Base-by-base conservation (phyloP, 179 eudicot genomes). In the Patellifolia procumbens region DNA sequence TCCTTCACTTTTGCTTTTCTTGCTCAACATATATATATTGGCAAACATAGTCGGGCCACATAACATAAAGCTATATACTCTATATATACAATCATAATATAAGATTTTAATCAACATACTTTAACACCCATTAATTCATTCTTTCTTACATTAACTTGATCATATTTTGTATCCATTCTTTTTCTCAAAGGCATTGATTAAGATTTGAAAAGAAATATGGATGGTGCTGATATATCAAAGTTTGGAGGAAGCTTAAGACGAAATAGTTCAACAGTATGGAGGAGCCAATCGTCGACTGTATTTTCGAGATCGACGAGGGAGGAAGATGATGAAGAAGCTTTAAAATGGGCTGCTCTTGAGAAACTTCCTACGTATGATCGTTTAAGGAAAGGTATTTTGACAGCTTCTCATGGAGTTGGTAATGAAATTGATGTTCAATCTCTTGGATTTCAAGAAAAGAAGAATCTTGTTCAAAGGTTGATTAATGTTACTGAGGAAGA, bases 261-360 rank as follows among this genome's bases (percentile, higher is more conserved):
- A 8, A 74, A 59, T 52, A 46, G 79, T 11, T 80, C 83, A 43
- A 34, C 79, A 29, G 31, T 74, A 32, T 83, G 83, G 86, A 77
- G 83, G 60, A 74, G 43, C 61, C 80, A 78, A 37, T 46, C 26
- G 1, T 20, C 67, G 16, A 2, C 15, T 1, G 80, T 74, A 7
- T 80, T 73, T 10, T 74, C 81, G 20, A 46, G 74, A 12, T 79
- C 85, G 7, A n/a, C 77, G n/a, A 75, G 83, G 34, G 80, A 84
- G 4, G 81, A 78, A 48, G 81, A 85, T 16, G 85, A 85, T 39
- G 87, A 85, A 52, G 85, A 79, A 46, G 83, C 85, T 26, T 59
- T 85, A 2, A 82, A 68, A 70, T 82, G 85, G 87, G 87, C 85
- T 13, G 79, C 87, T n/a, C 83, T 85, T 13, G 87, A 85, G 73